phyloP scores from a whole-genome alignment of 1,284 basidiomycete species.

The Boletus calvinii region DNA sequence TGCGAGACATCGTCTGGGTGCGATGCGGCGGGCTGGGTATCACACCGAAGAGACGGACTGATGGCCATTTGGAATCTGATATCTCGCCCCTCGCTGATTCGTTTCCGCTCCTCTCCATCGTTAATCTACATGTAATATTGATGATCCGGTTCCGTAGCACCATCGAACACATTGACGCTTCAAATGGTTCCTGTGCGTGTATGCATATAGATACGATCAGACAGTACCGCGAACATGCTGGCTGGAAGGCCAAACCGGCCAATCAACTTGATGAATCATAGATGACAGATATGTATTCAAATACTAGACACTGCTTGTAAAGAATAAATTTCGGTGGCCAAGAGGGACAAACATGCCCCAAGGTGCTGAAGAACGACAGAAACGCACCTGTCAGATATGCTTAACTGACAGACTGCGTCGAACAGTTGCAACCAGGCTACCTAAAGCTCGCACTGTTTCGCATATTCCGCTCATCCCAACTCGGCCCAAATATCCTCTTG shows the following conservation, averaged over 20 bases:
- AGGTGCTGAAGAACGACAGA: not conserved
- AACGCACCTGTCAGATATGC: not conserved
- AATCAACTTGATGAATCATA: not conserved
- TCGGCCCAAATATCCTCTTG: conserved; percentile 72
- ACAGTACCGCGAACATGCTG: not conserved
- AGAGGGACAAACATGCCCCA: not conserved
- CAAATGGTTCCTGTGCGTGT: not conserved
- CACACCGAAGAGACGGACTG: conserved; percentile 78
- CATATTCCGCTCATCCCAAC: conserved; percentile 45
- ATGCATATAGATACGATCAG: not conserved
- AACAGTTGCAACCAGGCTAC: not conserved
- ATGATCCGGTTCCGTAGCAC: conserved; percentile 6
- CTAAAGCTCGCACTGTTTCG: not conserved
- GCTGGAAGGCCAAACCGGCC: not conserved
- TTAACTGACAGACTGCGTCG: not conserved
- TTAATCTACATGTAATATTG: conserved; percentile 30
- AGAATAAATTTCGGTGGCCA: not conserved
- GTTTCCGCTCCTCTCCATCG: not conserved
- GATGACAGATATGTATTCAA: not conserved
- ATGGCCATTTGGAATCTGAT: conserved; percentile 11
- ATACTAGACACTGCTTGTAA: not conserved
- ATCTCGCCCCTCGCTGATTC: not conserved
- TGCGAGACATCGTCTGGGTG: conserved; percentile 81
- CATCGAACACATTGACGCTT: not conserved
- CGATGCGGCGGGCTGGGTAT: conserved; percentile 89